Evolutionary conservation across 1,139 yeast genomes (phyloP), one percentile per base, ranked within the genome.

Genomic region (Blastobotrys indianensis): DNA sequence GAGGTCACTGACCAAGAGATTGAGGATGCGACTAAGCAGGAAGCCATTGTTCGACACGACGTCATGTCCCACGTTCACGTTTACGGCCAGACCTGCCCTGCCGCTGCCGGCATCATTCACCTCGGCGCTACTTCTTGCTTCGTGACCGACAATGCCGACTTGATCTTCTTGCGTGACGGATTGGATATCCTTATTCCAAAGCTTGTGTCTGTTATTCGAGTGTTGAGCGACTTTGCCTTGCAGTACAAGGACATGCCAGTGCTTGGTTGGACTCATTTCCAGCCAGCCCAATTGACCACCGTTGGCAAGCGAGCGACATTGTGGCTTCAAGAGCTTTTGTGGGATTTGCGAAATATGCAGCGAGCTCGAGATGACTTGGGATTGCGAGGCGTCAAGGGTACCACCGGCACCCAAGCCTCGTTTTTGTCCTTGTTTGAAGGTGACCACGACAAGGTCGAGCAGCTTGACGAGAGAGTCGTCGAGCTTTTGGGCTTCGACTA

Each of bases 31-130:
- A 74, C 92, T 46, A 79, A 79, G 61, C 97, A 92, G 72, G 99
- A 92, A 69, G 96, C 97, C 49, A 88, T 85, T 66, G 97, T 92
- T 47, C 85, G 99, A 73, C 99, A 92, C 69, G 99, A 92, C 67
- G 99, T 92, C 58, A 92, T 92, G 99, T 96, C 98, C 49, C 98
- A 92, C 61, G 97, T 92, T 51, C 98, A 94, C 64, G 86, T 84
- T 46, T 92, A 85, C 66, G 98, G 98, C 55, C 76, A 82, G 57
- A 80, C 85, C 30, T 85, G 95, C 61, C 99, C 99, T 15, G 83
- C 82, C 9, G 99, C 99, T 32, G 92, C 98, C 37, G 97, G 97
- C 58, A 90, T 92, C 67, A 92, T 92, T 63, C 99, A 92, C 65
- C 75, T 94, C 64, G 99, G 99, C 63, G 98, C 99, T 37, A 92